Conservation (phyloP, 371 early-diverging fungal species). For the Mucor mucedo region DNA sequence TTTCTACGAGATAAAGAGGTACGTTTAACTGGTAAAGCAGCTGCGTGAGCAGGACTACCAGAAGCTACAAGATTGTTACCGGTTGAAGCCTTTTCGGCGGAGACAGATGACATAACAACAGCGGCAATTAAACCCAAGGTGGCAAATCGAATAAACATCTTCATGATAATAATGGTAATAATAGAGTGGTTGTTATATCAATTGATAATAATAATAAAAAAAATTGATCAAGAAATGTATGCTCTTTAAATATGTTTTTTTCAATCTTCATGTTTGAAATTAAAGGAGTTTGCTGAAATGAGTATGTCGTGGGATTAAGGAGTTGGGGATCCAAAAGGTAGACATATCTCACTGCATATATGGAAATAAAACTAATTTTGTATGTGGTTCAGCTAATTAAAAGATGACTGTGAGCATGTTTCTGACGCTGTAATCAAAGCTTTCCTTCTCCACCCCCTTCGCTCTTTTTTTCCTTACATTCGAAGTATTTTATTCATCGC, state of each 20-base stretch:
- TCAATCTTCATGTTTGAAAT: background rate
- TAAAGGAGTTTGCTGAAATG: background rate
- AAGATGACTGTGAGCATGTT: background rate
- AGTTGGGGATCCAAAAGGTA: background rate
- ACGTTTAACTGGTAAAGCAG: background rate
- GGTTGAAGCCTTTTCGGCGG: background rate
- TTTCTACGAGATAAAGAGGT: constrained; percentile 2
- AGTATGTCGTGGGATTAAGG: background rate
- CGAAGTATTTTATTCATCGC: background rate
- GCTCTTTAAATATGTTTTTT: background rate
- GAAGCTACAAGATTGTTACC: background rate
- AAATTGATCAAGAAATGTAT: background rate
- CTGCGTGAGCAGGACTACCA: background rate
- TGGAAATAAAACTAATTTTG: constrained; percentile 5
- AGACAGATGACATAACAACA: constrained; percentile 1
- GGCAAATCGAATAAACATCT: background rate
- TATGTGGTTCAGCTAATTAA: constrained; percentile 1
- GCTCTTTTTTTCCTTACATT: background rate
- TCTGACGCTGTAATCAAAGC: too few species aligned
- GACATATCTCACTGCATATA: background rate
- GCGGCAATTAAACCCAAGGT: background rate
- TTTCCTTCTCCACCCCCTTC: background rate
- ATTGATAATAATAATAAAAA: background rate
- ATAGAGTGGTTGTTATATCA: background rate
- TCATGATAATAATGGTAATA: background rate